A percentile compares a stretch with the other conserved stretches of the same genome.
Conservation (phyloP, 2,329 filamentous ascomycete species). For the Phoma sp. region DNA sequence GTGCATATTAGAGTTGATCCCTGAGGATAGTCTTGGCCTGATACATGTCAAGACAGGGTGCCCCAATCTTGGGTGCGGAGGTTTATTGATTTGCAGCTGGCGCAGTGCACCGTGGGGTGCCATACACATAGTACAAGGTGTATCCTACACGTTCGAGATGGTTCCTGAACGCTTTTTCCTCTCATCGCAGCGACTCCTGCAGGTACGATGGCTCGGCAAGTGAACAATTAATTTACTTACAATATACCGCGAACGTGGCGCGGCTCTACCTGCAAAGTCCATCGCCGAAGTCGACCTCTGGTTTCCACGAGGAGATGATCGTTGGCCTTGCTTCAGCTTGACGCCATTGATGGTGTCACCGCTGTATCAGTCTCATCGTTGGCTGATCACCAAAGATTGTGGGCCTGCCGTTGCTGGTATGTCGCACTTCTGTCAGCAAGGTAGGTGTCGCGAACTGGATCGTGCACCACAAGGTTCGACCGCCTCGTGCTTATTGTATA, state of each 20-base stretch:
- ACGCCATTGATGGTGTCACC: background rate
- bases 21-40: background rate
- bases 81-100: background rate
- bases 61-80: background rate
- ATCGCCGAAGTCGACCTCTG: background rate
- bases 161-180: background rate
- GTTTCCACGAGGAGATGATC: background rate
- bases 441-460: constrained; percentile 16
- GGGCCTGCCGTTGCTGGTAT: background rate
- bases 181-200: background rate
- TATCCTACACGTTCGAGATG: no score
- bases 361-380: background rate
- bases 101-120: no score
- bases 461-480: constrained; percentile 1
- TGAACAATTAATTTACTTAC: background rate
- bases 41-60: no score
- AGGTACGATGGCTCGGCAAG: background rate
- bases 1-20: background rate
- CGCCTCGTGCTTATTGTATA: background rate
- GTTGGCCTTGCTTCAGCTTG: background rate
- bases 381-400: background rate
- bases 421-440: background rate
- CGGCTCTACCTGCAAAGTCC: background rate
- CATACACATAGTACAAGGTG: no score
- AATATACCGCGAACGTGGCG: background rate